Conservation (phyloP, 768 basidiomycete genomes). For the Xerocomus spinulosus region DNA sequence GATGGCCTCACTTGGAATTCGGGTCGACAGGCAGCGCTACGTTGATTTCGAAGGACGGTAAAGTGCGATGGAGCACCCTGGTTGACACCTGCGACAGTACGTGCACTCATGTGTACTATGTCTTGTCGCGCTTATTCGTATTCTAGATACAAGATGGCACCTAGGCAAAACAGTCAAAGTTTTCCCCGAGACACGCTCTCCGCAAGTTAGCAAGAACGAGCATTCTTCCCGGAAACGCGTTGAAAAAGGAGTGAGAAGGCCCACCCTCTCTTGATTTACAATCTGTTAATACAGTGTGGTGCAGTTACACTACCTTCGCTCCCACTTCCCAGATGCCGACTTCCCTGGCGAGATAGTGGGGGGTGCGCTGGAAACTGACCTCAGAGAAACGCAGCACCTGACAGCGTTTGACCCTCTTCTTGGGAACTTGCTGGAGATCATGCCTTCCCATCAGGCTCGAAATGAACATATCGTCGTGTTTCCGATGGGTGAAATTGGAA, state of each 20-base stretch:
- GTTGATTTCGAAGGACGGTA: constrained; percentile 41
- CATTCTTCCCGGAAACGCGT: constrained; percentile 44
- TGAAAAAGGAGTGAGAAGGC: constrained; percentile 59
- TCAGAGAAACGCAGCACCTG: constrained; percentile 31
- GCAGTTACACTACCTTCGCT: constrained; percentile 70
- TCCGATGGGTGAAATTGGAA: constrained; percentile 57
- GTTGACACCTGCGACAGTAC: constrained; percentile 28
- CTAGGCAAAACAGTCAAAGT: constrained; percentile 37
- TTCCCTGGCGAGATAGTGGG: constrained; percentile 64
- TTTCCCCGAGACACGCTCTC: constrained; percentile 56
- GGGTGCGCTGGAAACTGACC: constrained; percentile 49
- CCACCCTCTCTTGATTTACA: neutral
- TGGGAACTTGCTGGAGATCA: constrained; percentile 49
- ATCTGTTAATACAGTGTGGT: neutral
- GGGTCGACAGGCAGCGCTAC: constrained; percentile 56
- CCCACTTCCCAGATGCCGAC: constrained; percentile 68
- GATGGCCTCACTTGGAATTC: constrained; percentile 52
- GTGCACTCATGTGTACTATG: neutral
- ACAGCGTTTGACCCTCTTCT: constrained; percentile 51
- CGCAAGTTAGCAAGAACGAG: constrained; percentile 26
- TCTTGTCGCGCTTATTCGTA: constrained; percentile 7
- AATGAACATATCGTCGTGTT: constrained; percentile 43
- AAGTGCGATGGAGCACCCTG: constrained; percentile 51
- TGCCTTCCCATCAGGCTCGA: constrained; percentile 28
- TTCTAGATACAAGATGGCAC: constrained; percentile 31